Percentiles rank a stretch among this genome's conserved stretches.
phyloP scores from a whole-genome alignment of 2,329 filamentous ascomycete species.

The Paramyrothecium sp. region DNA sequence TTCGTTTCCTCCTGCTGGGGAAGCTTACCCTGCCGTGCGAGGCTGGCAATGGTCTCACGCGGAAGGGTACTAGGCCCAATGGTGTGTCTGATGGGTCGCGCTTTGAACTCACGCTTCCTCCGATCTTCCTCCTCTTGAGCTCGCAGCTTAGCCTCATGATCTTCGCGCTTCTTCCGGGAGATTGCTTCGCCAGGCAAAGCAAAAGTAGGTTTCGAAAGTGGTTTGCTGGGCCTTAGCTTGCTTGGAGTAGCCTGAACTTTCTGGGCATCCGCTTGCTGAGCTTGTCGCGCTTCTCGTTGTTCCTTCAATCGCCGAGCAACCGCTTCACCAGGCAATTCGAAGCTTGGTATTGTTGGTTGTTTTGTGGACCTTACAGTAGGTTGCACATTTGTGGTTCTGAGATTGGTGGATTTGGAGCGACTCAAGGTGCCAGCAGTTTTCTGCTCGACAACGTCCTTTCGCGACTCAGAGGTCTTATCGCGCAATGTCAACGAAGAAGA shows the following conservation, averaged over 20 bases:
- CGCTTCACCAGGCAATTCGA: constrained; percentile 63
- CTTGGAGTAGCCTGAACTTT: constrained; percentile 35
- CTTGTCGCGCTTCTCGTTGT: constrained; percentile 54
- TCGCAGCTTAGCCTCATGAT: constrained; percentile 53
- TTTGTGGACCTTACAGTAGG: constrained; percentile 51
- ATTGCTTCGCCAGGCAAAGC: constrained; percentile 64
- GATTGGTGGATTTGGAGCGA: constrained; percentile 14
- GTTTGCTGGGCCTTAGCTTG: constrained; percentile 49
- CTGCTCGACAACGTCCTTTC: constrained; percentile 7
- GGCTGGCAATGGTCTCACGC: constrained; percentile 58
- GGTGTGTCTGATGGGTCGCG: constrained; percentile 51
- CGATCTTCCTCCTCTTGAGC: constrained; percentile 60
- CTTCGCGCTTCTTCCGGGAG: constrained; percentile 52
- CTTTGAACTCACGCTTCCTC: constrained; percentile 63
- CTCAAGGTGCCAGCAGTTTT: constrained; percentile 11
- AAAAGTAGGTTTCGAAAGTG: constrained; percentile 54
- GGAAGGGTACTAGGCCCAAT: constrained; percentile 40
- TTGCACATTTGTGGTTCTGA: constrained; percentile 31
- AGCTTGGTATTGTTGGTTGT: constrained; percentile 51
- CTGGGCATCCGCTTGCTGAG: constrained; percentile 31
- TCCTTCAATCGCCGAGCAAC: constrained; percentile 57
- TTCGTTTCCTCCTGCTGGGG: constrained; percentile 22
- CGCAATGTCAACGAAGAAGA: constrained; percentile 38
- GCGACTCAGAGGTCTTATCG: constrained; percentile 19
- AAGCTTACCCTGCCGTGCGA: constrained; percentile 49